Evolutionary conservation across 352 stramenopile species (phyloP).

Genomic region (Thalassiosira ordinaria): DNA sequence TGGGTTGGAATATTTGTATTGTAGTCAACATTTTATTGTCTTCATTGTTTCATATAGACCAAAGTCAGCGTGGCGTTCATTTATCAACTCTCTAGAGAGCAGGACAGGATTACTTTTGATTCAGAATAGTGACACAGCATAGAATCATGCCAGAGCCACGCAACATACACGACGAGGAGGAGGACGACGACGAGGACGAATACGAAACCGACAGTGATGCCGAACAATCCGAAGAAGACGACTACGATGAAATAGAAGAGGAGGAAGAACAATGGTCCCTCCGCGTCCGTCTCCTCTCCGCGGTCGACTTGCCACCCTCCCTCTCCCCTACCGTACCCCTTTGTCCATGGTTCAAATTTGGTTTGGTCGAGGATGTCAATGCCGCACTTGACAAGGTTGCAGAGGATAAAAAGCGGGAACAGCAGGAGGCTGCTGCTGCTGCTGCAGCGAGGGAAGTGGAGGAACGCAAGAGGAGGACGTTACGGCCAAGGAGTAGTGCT

Average conservation of each 20-base stretch:
- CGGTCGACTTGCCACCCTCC: slow-evolving; percentile 71
- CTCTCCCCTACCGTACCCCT: slow-evolving; percentile 72
- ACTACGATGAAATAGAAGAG: slow-evolving; percentile 28
- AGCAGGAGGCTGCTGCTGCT: not conserved
- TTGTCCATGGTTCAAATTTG: slow-evolving; percentile 78
- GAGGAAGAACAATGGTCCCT: slow-evolving; percentile 67
- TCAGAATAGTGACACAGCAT: no score
- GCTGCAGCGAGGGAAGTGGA: not conserved
- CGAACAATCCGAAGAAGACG: not conserved
- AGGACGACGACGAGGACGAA: slow-evolving; percentile 4
- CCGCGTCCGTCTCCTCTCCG: slow-evolving; percentile 67
- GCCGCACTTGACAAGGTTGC: slow-evolving; percentile 11
- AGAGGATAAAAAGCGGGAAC: not conserved
- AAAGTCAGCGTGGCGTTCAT: no score
- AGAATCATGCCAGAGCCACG: not conserved
- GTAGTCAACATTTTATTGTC: no score
- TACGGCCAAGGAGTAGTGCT: slow-evolving; percentile 5
- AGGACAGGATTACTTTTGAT: no score
- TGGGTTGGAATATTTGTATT: no score
- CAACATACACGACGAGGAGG: slow-evolving; percentile 1
- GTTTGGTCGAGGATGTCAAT: slow-evolving; percentile 60
- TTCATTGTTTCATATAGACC: no score
- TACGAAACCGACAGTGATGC: slow-evolving; percentile 4
- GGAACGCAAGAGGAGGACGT: slow-evolving; percentile 9
- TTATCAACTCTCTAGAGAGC: no score